A percentile compares a stretch with the other conserved stretches of the same genome.
phyloP scores from a whole-genome alignment of 2,329 filamentous ascomycete species.

The Colletotrichum camelliae region DNA sequence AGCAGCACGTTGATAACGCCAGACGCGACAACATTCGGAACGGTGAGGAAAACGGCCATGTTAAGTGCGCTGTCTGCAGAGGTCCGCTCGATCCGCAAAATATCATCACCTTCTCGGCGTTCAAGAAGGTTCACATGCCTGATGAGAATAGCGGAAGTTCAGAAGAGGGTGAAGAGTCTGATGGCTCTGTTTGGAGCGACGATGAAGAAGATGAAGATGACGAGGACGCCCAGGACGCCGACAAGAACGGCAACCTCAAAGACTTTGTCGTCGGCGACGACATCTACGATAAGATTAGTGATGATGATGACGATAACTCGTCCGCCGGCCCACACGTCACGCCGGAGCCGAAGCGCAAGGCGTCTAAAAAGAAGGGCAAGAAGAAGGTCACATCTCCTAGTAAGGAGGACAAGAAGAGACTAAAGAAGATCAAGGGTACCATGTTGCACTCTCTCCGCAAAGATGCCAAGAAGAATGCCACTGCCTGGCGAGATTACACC shows the following conservation, averaged over 20 bases:
- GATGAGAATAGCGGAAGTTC: slow-evolving; percentile 42
- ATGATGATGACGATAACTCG: slow-evolving; percentile 33
- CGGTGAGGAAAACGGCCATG: slow-evolving; percentile 61
- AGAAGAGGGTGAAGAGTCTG: slow-evolving; percentile 36
- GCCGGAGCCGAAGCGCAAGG: background rate
- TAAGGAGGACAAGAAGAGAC: slow-evolving; percentile 26
- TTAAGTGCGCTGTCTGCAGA: slow-evolving; percentile 80
- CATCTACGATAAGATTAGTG: slow-evolving; percentile 42
- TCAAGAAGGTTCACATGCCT: slow-evolving; percentile 75
- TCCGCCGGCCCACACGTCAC: background rate
- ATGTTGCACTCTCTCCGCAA: slow-evolving; percentile 32
- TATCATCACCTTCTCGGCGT: slow-evolving; percentile 76
- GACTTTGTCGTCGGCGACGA: slow-evolving; percentile 50
- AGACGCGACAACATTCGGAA: slow-evolving; percentile 58
- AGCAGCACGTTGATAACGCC: slow-evolving; percentile 68
- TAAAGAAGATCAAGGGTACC: slow-evolving; percentile 44
- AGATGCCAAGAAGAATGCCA: slow-evolving; percentile 44
- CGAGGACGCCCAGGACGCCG: slow-evolving; percentile 30
- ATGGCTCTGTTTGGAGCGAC: slow-evolving; percentile 33
- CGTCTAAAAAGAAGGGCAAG: slow-evolving; percentile 16
- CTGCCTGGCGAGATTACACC: slow-evolving; percentile 75
- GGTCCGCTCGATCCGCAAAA: slow-evolving; percentile 68
- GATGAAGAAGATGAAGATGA: slow-evolving; percentile 38
- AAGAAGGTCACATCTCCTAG: slow-evolving; percentile 18
- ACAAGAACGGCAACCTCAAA: slow-evolving; percentile 41